Evolutionary conservation across 2,329 filamentous ascomycete species (phyloP).

Genomic region (Dactylellina parvicollis): DNA sequence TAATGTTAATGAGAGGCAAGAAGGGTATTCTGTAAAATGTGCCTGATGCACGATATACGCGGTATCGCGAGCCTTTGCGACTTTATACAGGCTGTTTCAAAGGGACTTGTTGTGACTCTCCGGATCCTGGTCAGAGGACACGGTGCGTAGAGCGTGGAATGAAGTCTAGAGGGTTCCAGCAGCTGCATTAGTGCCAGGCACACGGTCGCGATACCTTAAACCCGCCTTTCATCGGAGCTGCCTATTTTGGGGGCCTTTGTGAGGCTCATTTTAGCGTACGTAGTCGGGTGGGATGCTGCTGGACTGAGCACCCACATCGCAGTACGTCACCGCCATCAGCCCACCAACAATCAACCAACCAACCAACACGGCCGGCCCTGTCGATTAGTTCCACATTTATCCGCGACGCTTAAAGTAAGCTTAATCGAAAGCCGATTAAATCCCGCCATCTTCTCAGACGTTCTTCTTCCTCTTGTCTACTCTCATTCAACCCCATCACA

Average conservation of each 20-base stretch:
- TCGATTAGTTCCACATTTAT: constrained; percentile 31
- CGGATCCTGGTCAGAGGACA: not conserved
- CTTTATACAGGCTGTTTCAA: not conserved
- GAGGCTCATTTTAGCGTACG: constrained; percentile 26
- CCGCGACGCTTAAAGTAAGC: constrained; percentile 25
- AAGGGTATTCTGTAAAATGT: not conserved
- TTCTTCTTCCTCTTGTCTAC: constrained; percentile 6
- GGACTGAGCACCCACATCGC: not conserved
- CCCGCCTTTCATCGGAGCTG: not conserved
- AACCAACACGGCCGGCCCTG: too few species aligned
- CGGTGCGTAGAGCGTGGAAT: not conserved
- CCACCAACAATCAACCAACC: too few species aligned
- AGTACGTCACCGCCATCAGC: constrained; percentile 7
- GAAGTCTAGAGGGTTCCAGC: not conserved
- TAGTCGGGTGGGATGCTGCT: not conserved
- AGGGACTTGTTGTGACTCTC: not conserved
- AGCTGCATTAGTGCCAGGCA: not conserved
- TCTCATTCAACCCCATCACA: constrained; percentile 1
- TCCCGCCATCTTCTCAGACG: constrained; percentile 10
- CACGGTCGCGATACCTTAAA: not conserved
- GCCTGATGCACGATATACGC: not conserved
- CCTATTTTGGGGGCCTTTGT: constrained; percentile 10
- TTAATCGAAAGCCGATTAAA: constrained; percentile 30
- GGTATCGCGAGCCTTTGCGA: not conserved
- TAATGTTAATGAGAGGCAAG: not conserved